Evolutionary conservation across 352 stramenopile species (phyloP).

Genomic region (Pythium sp.): DNA sequence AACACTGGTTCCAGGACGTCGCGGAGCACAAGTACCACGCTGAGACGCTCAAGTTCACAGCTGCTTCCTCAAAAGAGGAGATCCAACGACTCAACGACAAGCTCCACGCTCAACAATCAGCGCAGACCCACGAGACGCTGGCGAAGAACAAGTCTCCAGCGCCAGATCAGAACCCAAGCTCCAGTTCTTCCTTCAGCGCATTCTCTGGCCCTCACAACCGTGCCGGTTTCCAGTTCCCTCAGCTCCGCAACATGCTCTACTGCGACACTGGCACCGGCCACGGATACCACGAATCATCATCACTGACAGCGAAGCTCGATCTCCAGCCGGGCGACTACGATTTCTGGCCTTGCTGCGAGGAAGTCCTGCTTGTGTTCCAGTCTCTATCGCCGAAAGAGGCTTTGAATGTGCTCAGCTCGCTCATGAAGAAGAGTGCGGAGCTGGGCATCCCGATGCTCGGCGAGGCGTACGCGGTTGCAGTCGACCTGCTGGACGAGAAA

Average conservation of each 20-base stretch:
- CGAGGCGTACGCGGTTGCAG: conserved; percentile 35
- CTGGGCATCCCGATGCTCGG: conserved; percentile 34
- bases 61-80: conserved; percentile 31
- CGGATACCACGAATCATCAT: neutral
- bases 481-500: conserved; percentile 42
- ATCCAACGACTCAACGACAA: conserved; percentile 34
- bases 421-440: conserved; percentile 42
- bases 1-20: conserved; percentile 45
- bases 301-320: conserved; percentile 18
- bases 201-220: conserved; percentile 1
- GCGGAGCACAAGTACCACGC: conserved; percentile 23
- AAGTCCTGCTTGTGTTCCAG: conserved; percentile 51
- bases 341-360: conserved; percentile 36
- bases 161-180: neutral
- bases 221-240: conserved; percentile 16
- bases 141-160: conserved; percentile 8
- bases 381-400: conserved; percentile 35
- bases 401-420: conserved; percentile 27
- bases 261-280: neutral
- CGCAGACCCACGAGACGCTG: conserved; percentile 24
- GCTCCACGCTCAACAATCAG: conserved; percentile 35
- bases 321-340: conserved; percentile 38
- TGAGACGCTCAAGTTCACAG: conserved; percentile 22
- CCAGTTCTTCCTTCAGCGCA: neutral
- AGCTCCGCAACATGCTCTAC: conserved; percentile 29